Percentiles rank a stretch among this genome's conserved stretches.
Evolutionary conservation across 805 yeast genomes (phyloP).

Genomic region (Candida glaebosa): DNA sequence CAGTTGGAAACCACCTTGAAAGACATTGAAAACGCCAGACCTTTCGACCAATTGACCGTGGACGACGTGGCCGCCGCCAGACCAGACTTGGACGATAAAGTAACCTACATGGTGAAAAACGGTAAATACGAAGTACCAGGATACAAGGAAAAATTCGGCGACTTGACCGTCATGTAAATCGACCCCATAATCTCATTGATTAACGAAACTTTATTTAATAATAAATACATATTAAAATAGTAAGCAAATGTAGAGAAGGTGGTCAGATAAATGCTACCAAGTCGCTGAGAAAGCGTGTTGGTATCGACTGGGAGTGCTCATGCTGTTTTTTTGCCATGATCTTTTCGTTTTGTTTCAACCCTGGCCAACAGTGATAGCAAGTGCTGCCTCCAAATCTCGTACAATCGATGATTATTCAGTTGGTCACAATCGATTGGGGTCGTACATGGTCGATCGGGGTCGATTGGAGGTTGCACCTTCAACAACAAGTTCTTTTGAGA

Average conservation of each 20-base stretch:
- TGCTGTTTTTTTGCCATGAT: no score
- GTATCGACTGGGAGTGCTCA: no score
- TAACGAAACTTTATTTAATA: conserved; percentile 1
- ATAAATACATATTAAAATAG: background rate
- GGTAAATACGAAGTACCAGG: conserved; percentile 99
- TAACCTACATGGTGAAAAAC: conserved; percentile 88
- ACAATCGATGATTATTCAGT: no score
- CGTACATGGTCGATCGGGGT: no score
- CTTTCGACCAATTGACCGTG: conserved; percentile 94
- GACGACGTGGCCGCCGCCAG: conserved; percentile 93
- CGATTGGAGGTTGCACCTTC: no score
- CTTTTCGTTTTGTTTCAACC: no score
- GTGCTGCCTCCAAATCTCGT: no score
- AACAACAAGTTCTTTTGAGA: no score
- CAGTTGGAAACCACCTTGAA: conserved; percentile 84
- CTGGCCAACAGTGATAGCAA: no score
- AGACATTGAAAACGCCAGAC: conserved; percentile 96
- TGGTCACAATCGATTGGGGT: no score
- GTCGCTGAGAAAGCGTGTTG: background rate
- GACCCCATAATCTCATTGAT: background rate
- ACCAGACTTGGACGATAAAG: conserved; percentile 97
- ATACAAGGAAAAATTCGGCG: conserved; percentile 97
- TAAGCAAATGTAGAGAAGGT: conserved; percentile 1
- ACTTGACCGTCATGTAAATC: conserved; percentile 81
- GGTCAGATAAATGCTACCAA: background rate